These are phyloP conservation scores for Volvariella surrecta DNA, from an alignment of 1,284 basidiomycete genomes.

Conservation along the genomic window DNA sequence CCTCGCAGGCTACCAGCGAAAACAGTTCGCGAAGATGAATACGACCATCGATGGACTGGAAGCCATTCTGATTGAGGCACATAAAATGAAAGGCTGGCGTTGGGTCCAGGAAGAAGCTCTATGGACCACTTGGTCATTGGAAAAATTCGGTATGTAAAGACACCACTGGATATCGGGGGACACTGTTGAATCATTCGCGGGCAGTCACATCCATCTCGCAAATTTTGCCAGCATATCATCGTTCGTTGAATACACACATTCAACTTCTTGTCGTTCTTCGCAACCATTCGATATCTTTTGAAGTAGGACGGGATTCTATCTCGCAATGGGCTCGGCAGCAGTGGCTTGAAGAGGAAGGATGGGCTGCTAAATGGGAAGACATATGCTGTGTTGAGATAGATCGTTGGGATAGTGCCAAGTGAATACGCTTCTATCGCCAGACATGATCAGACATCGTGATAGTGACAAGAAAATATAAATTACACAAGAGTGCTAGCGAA, in stretches of 20 bases:
- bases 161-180: not conserved
- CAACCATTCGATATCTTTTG: slow-evolving; percentile 57
- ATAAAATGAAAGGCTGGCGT: slow-evolving; percentile 56
- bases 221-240: slow-evolving; percentile 57
- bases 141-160: slow-evolving; percentile 56
- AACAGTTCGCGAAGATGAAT: slow-evolving; percentile 58
- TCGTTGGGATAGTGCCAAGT: slow-evolving; percentile 40
- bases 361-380: slow-evolving; percentile 68
- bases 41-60: slow-evolving; percentile 55
- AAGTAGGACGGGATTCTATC: slow-evolving; percentile 52
- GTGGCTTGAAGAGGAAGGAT: slow-evolving; percentile 53
- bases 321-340: slow-evolving; percentile 60
- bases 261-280: slow-evolving; percentile 51
- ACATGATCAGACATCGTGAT: too few relatives aligned
- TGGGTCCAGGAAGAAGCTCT: slow-evolving; percentile 63
- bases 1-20: slow-evolving; percentile 37
- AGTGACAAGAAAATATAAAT: not conserved
- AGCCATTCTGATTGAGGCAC: slow-evolving; percentile 52
- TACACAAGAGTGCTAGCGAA: slow-evolving; percentile 12
- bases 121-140: slow-evolving; percentile 74
- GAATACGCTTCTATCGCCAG: not conserved
- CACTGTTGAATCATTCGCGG: slow-evolving; percentile 5
- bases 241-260: slow-evolving; percentile 50
- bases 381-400: slow-evolving; percentile 66
- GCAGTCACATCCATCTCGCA: slow-evolving; percentile 48